Evolutionary conservation across 257 asterid genomes (phyloP), one percentile per base, ranked within the genome.

Genomic region (Apocynum venetum): DNA sequence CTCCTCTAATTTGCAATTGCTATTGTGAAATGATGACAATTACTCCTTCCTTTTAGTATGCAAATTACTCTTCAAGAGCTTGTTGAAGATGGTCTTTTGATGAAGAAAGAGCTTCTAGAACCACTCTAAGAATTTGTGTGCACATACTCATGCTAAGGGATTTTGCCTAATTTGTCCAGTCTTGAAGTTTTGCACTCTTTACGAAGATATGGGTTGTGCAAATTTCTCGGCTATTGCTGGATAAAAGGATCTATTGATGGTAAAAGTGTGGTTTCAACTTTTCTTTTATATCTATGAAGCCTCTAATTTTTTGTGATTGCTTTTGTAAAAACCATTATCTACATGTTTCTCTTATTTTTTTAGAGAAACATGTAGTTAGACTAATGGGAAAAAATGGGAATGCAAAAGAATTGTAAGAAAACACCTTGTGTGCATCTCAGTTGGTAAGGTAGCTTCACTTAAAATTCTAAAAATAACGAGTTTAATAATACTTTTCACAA

Each of bases 11-110:
- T 11, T 40, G 51, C 10, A 36, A 70, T 7, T 47, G 76, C 7
- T 4, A 64, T 40, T 75, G 76, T 53, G n/a, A 53, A 46, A 25
- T 25, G 53, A 46, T 73, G 70, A 72, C 19, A 17, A 56, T 79
- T 65, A 35, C 47, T 61, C 75, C 67, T 49, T 70, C 40, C 67
- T 86, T 83, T 57, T 88, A 95, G 99, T 98, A 93, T 91, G 99
- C 99, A 74, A 95, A 95, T 83, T 95, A 98, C 99, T 71, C 97
- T 95, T 47, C 98, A 93, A 76, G 94, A 91, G 75, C 97, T 95
- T 73, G 99, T 91, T 64, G 80, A 88, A 70, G 99, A 93, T 87
- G 98, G 98, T 76, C 85, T 95, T 72, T 83, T 95, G 83, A 76
- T 80, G 71, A 80, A 84, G 76, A 91, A 90, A 70, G 99, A 95